Evolutionary conservation across 2,329 filamentous ascomycete genomes (phyloP), one percentile per base, ranked within the genome.

Genomic region (Fusarium longipes): DNA sequence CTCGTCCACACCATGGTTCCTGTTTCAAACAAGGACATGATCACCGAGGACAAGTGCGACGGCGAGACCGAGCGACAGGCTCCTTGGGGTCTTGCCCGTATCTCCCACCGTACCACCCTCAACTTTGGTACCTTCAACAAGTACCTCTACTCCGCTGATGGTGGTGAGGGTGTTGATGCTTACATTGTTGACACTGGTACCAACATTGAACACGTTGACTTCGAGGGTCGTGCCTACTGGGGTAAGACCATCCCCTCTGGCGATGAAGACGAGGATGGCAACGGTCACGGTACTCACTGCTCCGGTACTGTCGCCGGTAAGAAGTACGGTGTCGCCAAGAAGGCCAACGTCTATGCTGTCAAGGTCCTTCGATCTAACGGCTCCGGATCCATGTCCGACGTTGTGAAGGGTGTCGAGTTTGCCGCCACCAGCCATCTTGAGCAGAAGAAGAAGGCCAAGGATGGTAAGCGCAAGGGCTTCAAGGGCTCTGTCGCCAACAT

Each of bases 401-500:
- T 99, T 73, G 93, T 99, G 77, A 97, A 97, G 85, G 96, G 96
- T 80, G 96, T 99, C 68, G 95, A 99, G 83, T 98, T 88, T 83
- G 96, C 96, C 75, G 94, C 93, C 72, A 87, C 89, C 76, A 82
- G 88, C 72, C 96, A 99, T 82, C 76, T 87, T 49, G 87, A 92
- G 79, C 88, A 94, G 79, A 88, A 91, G 73, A 87, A 91, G 80
- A 84, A 83, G 65, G 92, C 92, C 75, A 96, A 97, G 90, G 86
- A 87, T 56, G 93, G 93, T 75, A 93, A 96, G 85, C 89, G 89
- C 82, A 92, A 98, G 91, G 92, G 91, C 79, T 98, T 97, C 91
- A 98, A 98, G 91, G 96, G 96, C 78, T 97, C 93, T 70, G 91
- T 95, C 77, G 96, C 96, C 84, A 99, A 99, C 89, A 99, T 99